Evolutionary conservation across 176 grass and related monocot species (phyloP).

Genomic region (Oryza australiensis): DNA sequence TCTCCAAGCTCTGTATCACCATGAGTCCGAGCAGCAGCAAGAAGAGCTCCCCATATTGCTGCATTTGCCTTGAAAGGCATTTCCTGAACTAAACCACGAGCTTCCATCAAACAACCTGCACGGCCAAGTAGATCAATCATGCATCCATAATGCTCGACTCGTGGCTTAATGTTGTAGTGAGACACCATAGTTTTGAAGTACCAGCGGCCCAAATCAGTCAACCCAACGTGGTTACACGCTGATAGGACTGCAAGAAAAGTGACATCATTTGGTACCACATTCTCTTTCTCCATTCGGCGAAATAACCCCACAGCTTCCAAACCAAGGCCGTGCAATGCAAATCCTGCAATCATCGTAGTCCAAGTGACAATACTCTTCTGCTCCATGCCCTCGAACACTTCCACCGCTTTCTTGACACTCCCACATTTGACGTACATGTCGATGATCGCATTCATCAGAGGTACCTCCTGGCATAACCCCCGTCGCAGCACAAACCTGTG

Average conservation of each 20-base stretch:
- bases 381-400: conserved; percentile 70
- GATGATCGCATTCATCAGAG: conserved; percentile 71
- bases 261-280: conserved; percentile 57
- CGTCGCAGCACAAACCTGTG: conserved; percentile 46
- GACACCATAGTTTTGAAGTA: conserved; percentile 67
- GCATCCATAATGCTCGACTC: conserved; percentile 77
- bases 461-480: conserved; percentile 33
- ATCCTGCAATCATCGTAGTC: conserved; percentile 69
- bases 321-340: conserved; percentile 71
- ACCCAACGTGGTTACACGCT: conserved; percentile 62
- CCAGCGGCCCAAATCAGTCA: conserved; percentile 58
- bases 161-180: conserved; percentile 54
- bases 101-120: conserved; percentile 60
- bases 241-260: conserved; percentile 73
- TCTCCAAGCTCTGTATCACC: conserved; percentile 66
- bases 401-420: conserved; percentile 49
- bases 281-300: conserved; percentile 63
- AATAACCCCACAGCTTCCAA: conserved; percentile 67
- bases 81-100: conserved; percentile 50
- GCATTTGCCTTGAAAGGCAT: conserved; percentile 87
- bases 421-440: conserved; percentile 87
- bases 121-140: conserved; percentile 76
- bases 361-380: conserved; percentile 65
- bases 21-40: conserved; percentile 69
- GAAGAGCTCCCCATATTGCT: conserved; percentile 83